A percentile compares a stretch with the other conserved stretches of the same genome.
These are phyloP conservation scores for Vicia villosa DNA, from an alignment of 306 rosid species.

Conservation along the genomic window DNA sequence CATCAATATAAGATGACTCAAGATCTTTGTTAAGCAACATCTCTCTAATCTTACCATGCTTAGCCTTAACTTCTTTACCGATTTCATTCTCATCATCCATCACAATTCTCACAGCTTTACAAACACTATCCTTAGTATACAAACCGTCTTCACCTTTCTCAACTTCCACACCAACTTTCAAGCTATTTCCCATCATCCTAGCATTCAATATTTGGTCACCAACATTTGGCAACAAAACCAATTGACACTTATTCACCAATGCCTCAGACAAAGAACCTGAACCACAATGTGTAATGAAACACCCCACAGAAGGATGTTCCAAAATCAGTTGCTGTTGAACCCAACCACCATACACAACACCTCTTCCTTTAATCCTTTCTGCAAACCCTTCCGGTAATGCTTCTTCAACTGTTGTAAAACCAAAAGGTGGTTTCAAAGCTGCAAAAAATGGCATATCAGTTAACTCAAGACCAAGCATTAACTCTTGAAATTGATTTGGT, in stretches of 20 bases:
- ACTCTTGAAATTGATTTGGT: slow-evolving; percentile 28
- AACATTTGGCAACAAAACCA: slow-evolving; percentile 41
- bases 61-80: slow-evolving; percentile 29
- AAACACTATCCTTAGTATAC: slow-evolving; percentile 34
- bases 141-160: slow-evolving; percentile 44
- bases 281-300: slow-evolving; percentile 47
- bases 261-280: slow-evolving; percentile 45
- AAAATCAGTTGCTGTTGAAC: slow-evolving; percentile 40
- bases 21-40: slow-evolving; percentile 33
- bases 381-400: slow-evolving; percentile 45
- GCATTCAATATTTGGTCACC: slow-evolving; percentile 41
- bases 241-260: slow-evolving; percentile 33
- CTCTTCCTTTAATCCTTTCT: slow-evolving; percentile 36
- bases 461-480: slow-evolving; percentile 44
- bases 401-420: slow-evolving; percentile 29
- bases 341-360: slow-evolving; percentile 44
- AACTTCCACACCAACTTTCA: slow-evolving; percentile 48
- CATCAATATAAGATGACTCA: slow-evolving; percentile 37
- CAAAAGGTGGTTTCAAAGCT: slow-evolving; percentile 40
- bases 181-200: slow-evolving; percentile 39
- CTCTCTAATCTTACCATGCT: slow-evolving; percentile 34
- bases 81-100: slow-evolving; percentile 42
- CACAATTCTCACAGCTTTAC: slow-evolving; percentile 38
- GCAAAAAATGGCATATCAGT: slow-evolving; percentile 38
- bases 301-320: slow-evolving; percentile 45